Evolutionary conservation across 1,284 basidiomycete genomes (phyloP).

Genomic region (Tranzscheliella williamsii): DNA sequence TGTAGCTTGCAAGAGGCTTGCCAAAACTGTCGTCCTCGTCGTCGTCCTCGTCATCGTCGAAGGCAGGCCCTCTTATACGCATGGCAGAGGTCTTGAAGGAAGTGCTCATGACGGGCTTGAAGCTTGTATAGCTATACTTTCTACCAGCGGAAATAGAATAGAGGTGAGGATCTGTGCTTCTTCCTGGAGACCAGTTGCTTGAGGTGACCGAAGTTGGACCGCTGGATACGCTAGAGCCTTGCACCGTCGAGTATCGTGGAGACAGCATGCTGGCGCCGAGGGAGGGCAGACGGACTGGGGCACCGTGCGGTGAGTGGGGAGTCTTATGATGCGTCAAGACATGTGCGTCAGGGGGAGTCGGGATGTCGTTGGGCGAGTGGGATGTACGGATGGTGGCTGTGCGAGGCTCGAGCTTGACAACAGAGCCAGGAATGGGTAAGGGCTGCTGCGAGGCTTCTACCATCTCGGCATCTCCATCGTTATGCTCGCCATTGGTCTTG

Average conservation of each 20-base stretch:
- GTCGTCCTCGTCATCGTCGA: constrained; percentile 40
- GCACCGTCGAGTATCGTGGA: constrained; percentile 26
- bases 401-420: constrained; percentile 14
- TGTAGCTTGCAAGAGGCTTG: constrained; percentile 4
- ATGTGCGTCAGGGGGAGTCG: constrained; percentile 55
- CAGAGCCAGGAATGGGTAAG: constrained; percentile 40
- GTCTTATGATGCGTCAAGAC: constrained; percentile 17
- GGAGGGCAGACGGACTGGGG: constrained; percentile 27
- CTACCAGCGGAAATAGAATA: constrained; percentile 41
- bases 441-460: constrained; percentile 27
- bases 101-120: constrained; percentile 51
- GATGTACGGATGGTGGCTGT: constrained; percentile 19
- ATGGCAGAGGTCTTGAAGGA: constrained; percentile 52
- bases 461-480: constrained; percentile 47
- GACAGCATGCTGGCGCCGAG: constrained; percentile 35
- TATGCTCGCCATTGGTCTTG: neutral
- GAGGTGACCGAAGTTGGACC: constrained; percentile 37
- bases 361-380: constrained; percentile 47
- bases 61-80: constrained; percentile 35
- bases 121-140: constrained; percentile 37
- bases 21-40: constrained; percentile 40
- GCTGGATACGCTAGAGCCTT: constrained; percentile 44
- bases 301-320: constrained; percentile 17
- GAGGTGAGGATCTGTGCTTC: constrained; percentile 40
- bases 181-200: constrained; percentile 40